phyloP scores from a whole-genome alignment of 495 filamentous ascomycete species.

The Apodospora peruviana region DNA sequence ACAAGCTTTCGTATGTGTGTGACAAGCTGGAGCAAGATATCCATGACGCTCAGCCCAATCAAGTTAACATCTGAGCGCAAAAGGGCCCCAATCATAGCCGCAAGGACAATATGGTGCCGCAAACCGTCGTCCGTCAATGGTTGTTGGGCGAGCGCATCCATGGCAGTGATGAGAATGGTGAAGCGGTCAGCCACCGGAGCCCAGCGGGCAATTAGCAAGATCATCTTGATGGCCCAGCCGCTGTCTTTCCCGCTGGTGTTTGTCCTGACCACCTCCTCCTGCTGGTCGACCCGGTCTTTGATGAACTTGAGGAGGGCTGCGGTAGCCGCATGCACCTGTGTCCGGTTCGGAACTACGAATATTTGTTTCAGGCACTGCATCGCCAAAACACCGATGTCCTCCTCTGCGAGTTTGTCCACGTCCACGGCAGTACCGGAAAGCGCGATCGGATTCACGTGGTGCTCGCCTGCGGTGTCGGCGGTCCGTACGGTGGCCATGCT shows the following conservation, averaged over 20 bases:
- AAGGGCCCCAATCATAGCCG: conserved; percentile 71
- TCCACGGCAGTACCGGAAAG: conserved; percentile 72
- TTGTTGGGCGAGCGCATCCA: conserved; percentile 64
- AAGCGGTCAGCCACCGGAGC: conserved; percentile 88
- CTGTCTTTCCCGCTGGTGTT: conserved; percentile 31
- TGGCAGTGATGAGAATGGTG: conserved; percentile 71
- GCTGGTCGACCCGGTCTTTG: conserved; percentile 47
- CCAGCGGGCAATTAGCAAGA: conserved; percentile 73
- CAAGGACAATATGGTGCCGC: conserved; percentile 63
- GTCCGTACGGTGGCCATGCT: conserved; percentile 76
- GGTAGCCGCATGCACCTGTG: conserved; percentile 71
- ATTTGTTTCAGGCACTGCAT: conserved; percentile 77
- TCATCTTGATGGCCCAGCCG: conserved; percentile 74
- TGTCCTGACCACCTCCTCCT: conserved; percentile 37
- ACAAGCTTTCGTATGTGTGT: conserved; percentile 71
- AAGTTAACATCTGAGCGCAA: conserved; percentile 83
- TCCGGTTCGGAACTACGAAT: conserved; percentile 67
- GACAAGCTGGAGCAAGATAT: conserved; percentile 75
- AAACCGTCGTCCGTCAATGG: conserved; percentile 61
- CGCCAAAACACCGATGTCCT: conserved; percentile 77
- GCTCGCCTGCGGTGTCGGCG: conserved; percentile 55
- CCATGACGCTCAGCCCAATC: conserved; percentile 90
- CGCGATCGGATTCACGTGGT: conserved; percentile 60
- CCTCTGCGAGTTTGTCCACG: conserved; percentile 77
- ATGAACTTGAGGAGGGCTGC: conserved; percentile 66